Evolutionary conservation across 257 asterid genomes (phyloP), one percentile per base, ranked within the genome.

Genomic region (Schizonepeta tenuifolia): DNA sequence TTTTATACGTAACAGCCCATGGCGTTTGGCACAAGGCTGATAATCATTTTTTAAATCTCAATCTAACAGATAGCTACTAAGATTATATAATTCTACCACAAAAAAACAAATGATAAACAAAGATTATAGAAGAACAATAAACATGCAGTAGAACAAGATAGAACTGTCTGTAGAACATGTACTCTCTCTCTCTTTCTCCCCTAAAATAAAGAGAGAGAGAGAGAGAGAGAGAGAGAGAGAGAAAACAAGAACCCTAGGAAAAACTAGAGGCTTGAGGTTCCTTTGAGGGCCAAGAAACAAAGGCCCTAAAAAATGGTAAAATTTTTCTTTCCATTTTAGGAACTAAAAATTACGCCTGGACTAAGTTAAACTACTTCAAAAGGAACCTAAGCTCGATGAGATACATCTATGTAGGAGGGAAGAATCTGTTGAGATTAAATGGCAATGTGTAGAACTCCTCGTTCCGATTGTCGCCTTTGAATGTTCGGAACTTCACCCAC

Each of bases 401-500:
- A 10, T 13, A 43, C 0, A 51, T 36, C 84, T 88, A 93, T 69
- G 96, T 89, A 2, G 98, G 94, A 33, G 98, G 98, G 66, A 93
- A 93, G 90, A 87, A 93, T 71, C 94, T 82, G 75, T 89, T 88
- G 55, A 93, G 96, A 47, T 91, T 89, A 58, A 91, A 93, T 3
- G 98, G 97, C 86, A 93, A 74, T 7, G 89, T 85, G 65, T 93
- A 93, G 88, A 93, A 93, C 53, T 93, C 97, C 72, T 91, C 97
- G 35, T 91, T 91, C 33, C 98, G 81, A 43, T 81, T 93, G 17
- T 93, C 98, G 49, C 97, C 98, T 72, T 89, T 84, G 47, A 89
- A 93, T 9, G 96, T 86, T 77, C 98, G 76, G 82, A 93, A 93
- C 78, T 93, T 93, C 54, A 79, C 86, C 98, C 98, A 91, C 98